Evolutionary conservation across 2,329 filamentous ascomycete genomes (phyloP).

Genomic region (Colletotrichum sp.): DNA sequence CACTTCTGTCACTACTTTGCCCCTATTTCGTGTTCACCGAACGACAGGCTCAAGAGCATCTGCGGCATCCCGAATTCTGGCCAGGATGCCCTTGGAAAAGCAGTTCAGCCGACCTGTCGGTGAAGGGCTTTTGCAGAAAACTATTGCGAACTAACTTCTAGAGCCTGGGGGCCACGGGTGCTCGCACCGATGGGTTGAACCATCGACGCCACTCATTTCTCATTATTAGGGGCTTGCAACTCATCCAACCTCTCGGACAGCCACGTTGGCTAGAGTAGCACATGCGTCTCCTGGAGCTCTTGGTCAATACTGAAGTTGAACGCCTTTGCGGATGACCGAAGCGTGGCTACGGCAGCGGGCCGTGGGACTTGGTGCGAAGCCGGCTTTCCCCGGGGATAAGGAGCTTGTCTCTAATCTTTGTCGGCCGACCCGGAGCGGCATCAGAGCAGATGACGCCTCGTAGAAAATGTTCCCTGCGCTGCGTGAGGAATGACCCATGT

Average conservation of each 20-base stretch:
- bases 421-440: background rate
- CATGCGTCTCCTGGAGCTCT: background rate
- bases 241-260: background rate
- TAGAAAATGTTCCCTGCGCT: background rate
- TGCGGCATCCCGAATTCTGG: background rate
- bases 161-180: background rate
- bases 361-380: background rate
- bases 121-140: background rate
- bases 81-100: background rate
- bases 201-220: slow-evolving; percentile 7
- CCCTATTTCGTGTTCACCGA: background rate
- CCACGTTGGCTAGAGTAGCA: background rate
- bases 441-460: background rate
- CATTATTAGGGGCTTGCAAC: background rate
- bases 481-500: background rate
- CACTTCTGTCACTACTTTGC: background rate
- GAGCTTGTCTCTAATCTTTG: background rate
- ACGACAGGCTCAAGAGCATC: background rate
- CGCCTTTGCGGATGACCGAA: background rate
- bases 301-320: background rate
- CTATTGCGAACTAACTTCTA: background rate
- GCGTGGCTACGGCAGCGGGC: background rate
- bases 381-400: background rate
- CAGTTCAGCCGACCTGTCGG: background rate
- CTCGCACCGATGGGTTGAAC: background rate